phyloP scores from a whole-genome alignment of 2,329 filamentous ascomycete genomes.

The Fusarium acutatum region DNA sequence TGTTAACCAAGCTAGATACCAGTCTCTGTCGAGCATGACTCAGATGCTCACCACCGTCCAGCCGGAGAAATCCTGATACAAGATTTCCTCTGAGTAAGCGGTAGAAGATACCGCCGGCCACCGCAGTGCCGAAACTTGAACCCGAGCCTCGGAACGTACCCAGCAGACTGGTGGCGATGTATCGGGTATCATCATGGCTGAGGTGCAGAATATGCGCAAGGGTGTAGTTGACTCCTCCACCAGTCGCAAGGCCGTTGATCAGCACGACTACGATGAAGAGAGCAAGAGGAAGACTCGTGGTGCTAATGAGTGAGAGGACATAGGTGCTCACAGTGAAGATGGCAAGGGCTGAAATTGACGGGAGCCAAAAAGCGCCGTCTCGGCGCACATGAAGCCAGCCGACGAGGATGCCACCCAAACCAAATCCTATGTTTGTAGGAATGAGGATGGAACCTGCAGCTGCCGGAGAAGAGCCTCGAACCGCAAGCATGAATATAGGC shows the following conservation, averaged over 20 bases:
- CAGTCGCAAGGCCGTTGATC: slow-evolving; percentile 75
- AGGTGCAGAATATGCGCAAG: slow-evolving; percentile 82
- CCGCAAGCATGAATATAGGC: slow-evolving; percentile 80
- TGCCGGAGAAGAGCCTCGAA: slow-evolving; percentile 74
- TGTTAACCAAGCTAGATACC: slow-evolving; percentile 59
- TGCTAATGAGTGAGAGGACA: slow-evolving; percentile 63
- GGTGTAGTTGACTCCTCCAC: slow-evolving; percentile 80
- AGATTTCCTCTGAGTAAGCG: slow-evolving; percentile 66
- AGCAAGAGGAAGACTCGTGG: slow-evolving; percentile 57
- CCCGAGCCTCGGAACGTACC: slow-evolving; percentile 85
- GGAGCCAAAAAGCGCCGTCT: slow-evolving; percentile 75
- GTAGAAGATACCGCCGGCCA: slow-evolving; percentile 79
- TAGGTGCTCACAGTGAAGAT: slow-evolving; percentile 70
- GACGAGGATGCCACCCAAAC: slow-evolving; percentile 74
- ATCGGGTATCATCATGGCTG: slow-evolving; percentile 71
- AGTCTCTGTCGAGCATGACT: slow-evolving; percentile 49
- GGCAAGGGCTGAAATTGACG: slow-evolving; percentile 66
- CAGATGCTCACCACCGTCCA: slow-evolving; percentile 52
- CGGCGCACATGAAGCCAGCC: slow-evolving; percentile 81
- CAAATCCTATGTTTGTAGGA: slow-evolving; percentile 84
- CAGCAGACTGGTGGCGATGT: slow-evolving; percentile 78
- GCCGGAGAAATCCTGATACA: slow-evolving; percentile 61
- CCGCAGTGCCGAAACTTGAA: slow-evolving; percentile 80
- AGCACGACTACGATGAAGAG: slow-evolving; percentile 70
- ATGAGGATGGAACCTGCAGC: slow-evolving; percentile 79